A percentile compares a stretch with the other conserved stretches of the same genome.
These are phyloP conservation scores for Metschnikowia dekortorum DNA, from an alignment of 805 yeast genomes.

Conservation along the genomic window DNA sequence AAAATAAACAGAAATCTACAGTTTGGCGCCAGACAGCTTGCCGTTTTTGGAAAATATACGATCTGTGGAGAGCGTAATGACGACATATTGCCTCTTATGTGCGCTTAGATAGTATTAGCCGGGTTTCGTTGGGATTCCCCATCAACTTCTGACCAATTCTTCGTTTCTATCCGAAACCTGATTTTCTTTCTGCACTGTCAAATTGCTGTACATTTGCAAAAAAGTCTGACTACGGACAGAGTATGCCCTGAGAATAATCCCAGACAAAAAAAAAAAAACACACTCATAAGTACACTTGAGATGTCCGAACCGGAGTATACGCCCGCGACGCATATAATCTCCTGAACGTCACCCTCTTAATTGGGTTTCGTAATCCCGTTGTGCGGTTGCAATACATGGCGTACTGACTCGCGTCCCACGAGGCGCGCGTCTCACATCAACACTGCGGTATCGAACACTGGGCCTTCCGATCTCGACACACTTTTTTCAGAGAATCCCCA, in stretches of 20 bases:
- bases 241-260: no score
- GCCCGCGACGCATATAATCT: no score
- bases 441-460: background rate
- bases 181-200: no score
- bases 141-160: background rate
- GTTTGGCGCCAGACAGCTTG: background rate
- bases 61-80: background rate
- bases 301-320: no score
- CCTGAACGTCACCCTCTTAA: background rate
- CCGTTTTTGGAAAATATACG: background rate
- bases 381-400: background rate
- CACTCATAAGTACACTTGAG: no score
- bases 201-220: no score
- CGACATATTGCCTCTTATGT: background rate
- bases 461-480: background rate
- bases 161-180: no score
- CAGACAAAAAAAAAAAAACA: no score
- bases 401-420: background rate
- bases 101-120: background rate
- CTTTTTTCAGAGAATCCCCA: background rate
- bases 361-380: no score
- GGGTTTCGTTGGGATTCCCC: no score
- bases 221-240: no score
- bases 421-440: background rate
- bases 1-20: background rate